Evolutionary conservation across 768 basidiomycete genomes (phyloP), one percentile per base, ranked within the genome.

Genomic region (Auricularia cornea): DNA sequence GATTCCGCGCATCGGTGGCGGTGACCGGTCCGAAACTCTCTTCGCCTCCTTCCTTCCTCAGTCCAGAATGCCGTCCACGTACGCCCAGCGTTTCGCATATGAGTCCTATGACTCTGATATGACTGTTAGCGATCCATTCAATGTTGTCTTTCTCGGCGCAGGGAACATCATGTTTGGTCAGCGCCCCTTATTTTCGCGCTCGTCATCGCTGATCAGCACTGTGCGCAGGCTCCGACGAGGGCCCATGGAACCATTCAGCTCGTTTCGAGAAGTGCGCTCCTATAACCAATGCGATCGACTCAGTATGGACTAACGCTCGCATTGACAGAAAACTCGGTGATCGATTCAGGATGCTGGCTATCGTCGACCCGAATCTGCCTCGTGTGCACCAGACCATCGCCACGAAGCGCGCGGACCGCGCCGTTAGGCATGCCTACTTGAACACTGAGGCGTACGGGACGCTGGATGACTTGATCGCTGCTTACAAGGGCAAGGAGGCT

Each of bases 121-220:
- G 10, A 10, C 35, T 38, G 35, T 14, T 10, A 38, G 84, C 56
- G 84, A 88, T 67, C 81, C 88, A 70, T 97, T 97, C 82, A 97
- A 97, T 73, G 87, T 98, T 61, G 85, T 96, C 73, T 94, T 96
- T 75, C 80, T 98, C 68, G 95, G 95, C 60, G 95, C 95, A 31
- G 95, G 94, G 18, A 96, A 97, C 77, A 95, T 98, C 78, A 97
- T 97, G 94, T 98, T 98, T 72, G 95, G 94, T 85, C 62, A 63
- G 77, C 10, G 35, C 32, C 10, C 23, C 26, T 33, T 52, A 10
- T 52, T 38, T 59, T 6, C 11, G 23, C 48, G 20, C 18, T 40
- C 26, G 31, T 14, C 54, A 23, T 38, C 16, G 35, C 35, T 64
- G 33, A 62, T 66, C 57, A 51, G 29, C 44, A 35, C 31, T 31